Evolutionary conservation across 2,329 filamentous ascomycete species (phyloP), one percentile per base, ranked within the genome.

Genomic region (Teratosphaeria nubilosa): DNA sequence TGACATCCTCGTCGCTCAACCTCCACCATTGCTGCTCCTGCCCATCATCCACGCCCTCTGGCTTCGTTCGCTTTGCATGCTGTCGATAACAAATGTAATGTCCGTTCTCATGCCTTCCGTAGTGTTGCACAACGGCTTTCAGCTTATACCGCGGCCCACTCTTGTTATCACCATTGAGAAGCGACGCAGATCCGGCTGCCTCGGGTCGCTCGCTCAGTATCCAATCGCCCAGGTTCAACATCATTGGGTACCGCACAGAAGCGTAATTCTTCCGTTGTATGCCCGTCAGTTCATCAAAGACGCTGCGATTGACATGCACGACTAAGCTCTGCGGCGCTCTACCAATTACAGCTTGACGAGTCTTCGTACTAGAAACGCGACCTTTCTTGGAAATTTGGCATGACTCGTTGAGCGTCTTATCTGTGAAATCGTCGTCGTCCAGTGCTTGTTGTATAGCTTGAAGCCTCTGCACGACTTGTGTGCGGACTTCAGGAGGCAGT

Each of bases 11-110:
- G 67, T 97, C 92, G 70, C 92, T 97, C 30, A 97, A 79, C 16
- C 88, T 81, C 86, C 90, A 99, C 94, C 94, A 97, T 27, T 62
- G 58, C n/a, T 64, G 56, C 5, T 63, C 22, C 48, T 51, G 20
- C 45, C 30, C 11, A 59, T 58, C 30, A 27, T 52, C 58, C 14
- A 41, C 34, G 30, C 51, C 56, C 13, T 57, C 52, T 16, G 25
- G 56, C 27, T 55, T 57, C 16, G 50, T 45, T 52, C 25, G 62
- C 22, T 56, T 54, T 52, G 82, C 79, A 67, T 90, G 86, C 67
- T 87, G 88, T 55, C 90, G 82, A 72, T 94, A 96, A 70, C 90
- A 95, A 45, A 96, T 85, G 66, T 99, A 97, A 74, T 99, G 94
- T 0, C 94, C 94, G 66, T 95, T 96, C 62, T 96, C 91, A 71